Evolutionary conservation across 1,139 yeast genomes (phyloP).

Genomic region (Petasospora fabianii): DNA sequence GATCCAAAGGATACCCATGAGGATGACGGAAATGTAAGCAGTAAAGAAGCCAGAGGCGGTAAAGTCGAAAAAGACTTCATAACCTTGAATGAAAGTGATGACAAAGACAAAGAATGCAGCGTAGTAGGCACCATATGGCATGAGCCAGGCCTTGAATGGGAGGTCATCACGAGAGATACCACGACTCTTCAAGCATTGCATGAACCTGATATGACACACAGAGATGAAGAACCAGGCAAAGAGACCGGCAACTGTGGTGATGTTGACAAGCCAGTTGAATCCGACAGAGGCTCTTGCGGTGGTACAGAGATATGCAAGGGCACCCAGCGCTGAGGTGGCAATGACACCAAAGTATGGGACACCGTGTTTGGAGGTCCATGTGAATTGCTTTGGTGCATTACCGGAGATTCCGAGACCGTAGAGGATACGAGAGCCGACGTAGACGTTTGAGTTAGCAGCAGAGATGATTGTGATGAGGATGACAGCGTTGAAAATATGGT

Average conservation of each 20-base stretch:
- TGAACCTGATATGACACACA: conserved; percentile 62
- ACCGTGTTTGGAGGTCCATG: conserved; percentile 53
- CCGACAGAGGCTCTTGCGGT: conserved; percentile 58
- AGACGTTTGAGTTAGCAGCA: conserved; percentile 80
- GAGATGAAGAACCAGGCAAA: conserved; percentile 73
- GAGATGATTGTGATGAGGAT: conserved; percentile 65
- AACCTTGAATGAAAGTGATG: conserved; percentile 68
- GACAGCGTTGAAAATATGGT: conserved; percentile 74
- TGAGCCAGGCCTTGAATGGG: conserved; percentile 65
- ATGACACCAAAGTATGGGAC: conserved; percentile 63
- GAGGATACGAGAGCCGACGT: conserved; percentile 71
- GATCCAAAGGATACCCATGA: conserved; percentile 51
- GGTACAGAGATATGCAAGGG: conserved; percentile 63
- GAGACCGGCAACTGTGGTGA: conserved; percentile 73
- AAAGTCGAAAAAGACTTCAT: conserved; percentile 53
- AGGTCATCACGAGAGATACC: conserved; percentile 60
- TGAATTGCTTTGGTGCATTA: conserved; percentile 57
- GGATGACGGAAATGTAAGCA: conserved; percentile 59
- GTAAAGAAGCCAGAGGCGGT: conserved; percentile 57
- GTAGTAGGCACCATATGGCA: conserved; percentile 64
- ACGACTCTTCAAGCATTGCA: conserved; percentile 54
- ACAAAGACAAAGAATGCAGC: conserved; percentile 45
- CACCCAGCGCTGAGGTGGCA: conserved; percentile 58
- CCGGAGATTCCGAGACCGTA: conserved; percentile 61
- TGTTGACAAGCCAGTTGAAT: conserved; percentile 79